Percentiles rank a stretch among this genome's conserved stretches.
Conservation (phyloP, 441 rosid species). For the Jatropha podagrica region DNA sequence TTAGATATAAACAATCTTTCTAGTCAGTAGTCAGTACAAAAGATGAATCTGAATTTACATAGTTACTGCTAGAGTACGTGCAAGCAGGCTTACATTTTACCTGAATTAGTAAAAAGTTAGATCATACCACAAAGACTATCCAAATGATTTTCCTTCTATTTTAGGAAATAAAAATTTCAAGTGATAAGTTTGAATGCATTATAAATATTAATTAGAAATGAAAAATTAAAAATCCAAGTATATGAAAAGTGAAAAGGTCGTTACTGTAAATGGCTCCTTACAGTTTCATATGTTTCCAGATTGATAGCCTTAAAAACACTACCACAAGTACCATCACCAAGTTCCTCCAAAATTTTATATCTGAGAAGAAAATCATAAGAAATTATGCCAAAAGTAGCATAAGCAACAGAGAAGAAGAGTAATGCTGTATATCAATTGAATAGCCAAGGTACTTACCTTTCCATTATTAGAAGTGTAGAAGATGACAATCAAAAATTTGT, state of each 20-base stretch:
- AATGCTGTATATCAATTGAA: slow-evolving; percentile 14
- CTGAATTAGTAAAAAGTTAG: neutral
- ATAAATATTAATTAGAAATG: neutral
- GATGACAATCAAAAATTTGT: slow-evolving; percentile 47
- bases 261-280: slow-evolving; percentile 33
- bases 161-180: slow-evolving; percentile 2
- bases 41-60: neutral
- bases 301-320: slow-evolving; percentile 85
- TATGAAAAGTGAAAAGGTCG: neutral
- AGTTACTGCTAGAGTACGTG: neutral
- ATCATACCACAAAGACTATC: neutral
- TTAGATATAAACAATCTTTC: neutral
- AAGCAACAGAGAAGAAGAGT: slow-evolving; percentile 3
- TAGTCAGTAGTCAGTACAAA: slow-evolving; percentile 1
- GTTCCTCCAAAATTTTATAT: slow-evolving; percentile 82
- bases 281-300: slow-evolving; percentile 69
- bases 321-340: slow-evolving; percentile 98
- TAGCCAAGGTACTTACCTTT: slow-evolving; percentile 51
- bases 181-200: neutral
- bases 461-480: slow-evolving; percentile 50
- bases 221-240: slow-evolving; percentile 2
- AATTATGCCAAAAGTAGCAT: neutral
- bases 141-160: neutral
- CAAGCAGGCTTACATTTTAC: neutral
- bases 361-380: slow-evolving; percentile 37